These are phyloP conservation scores for Sporothrix mexicana DNA, from an alignment of 2,329 filamentous ascomycete species.

Conservation along the genomic window DNA sequence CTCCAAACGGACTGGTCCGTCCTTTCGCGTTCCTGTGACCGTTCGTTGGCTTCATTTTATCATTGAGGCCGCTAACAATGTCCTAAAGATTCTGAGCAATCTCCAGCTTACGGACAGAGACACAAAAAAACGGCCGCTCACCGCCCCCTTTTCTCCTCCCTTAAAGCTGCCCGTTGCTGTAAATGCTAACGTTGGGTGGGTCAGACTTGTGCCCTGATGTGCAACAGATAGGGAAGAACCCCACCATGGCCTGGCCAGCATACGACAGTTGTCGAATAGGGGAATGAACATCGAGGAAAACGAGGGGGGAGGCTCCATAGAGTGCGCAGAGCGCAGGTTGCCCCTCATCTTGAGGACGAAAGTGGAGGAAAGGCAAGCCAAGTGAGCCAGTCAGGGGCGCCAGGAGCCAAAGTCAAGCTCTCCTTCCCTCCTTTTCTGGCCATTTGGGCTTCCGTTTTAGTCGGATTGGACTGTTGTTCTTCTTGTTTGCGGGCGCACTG, in stretches of 20 bases:
- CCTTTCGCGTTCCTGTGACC: neutral
- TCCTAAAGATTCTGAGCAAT: neutral
- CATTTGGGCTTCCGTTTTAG: neutral
- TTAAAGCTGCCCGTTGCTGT: conserved; percentile 7
- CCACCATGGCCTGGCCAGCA: neutral
- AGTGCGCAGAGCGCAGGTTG: neutral
- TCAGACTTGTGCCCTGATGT: neutral
- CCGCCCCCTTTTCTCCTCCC: neutral
- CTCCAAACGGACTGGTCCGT: neutral
- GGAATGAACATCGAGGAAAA: no score
- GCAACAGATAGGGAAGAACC: conserved; percentile 6
- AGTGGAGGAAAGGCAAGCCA: conserved; percentile 20
- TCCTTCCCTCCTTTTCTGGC: neutral
- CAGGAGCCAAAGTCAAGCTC: conserved; percentile 14
- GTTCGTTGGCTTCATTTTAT: neutral
- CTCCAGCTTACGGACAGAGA: neutral
- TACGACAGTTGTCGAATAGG: no score
- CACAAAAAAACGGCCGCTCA: conserved; percentile 17
- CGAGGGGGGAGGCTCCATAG: no score
- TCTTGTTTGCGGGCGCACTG: neutral
- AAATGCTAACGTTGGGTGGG: neutral
- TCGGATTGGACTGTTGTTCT: neutral
- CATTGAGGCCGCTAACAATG: neutral
- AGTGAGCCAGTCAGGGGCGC: conserved; percentile 17
- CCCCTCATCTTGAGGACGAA: conserved; percentile 20